Evolutionary conservation across 768 basidiomycete genomes (phyloP), one percentile per base, ranked within the genome.

Genomic region (Cyclocybe aegerita): DNA sequence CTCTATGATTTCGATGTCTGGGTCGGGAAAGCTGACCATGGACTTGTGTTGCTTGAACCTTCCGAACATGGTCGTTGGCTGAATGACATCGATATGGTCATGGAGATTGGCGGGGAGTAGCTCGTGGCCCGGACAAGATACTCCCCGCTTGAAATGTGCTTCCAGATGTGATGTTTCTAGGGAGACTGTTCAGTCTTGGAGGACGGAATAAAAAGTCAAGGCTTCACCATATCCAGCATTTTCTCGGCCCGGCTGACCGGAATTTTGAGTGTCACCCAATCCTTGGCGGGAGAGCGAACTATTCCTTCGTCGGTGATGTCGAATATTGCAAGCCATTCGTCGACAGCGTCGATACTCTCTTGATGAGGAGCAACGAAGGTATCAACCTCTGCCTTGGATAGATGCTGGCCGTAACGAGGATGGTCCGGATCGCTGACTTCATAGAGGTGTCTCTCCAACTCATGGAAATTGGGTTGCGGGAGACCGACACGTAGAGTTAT

Each of bases 1-100:
- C 11, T 55, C 44, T 17, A 35, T 16, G 11, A 23, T 37, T 45
- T 56, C 39, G 12, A 56, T 12, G 37, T 49, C 52, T 1, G 50
- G 46, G 1, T 58, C 54, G 9, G 66, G 68, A 47, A 71, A 67
- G 16, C 80, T 56, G 0, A 70, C 23, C 23, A 23, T 79, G 9
- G 76, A 75, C 54, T 59, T 73, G 46, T 78, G 66, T 7, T 66
- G 65, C 53, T 72, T 78, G 48, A 78, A 67, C 47, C 76, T 75
- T n/a, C 76, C 73, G 54, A 88, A 90, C 63, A 80, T 75, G 1
- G 85, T 88, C 0, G 88, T 88, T 0, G 87, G 87, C 49, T 86
- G 82, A 31, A 89, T 69, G 31, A 88, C 66, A 42, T 87, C 83
- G 45, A 88, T 61, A 58, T 88, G 85, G 1, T 71, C 70, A 53